Base-by-base conservation (phyloP, 106 monocot species). In the Cymbidium sinense region DNA sequence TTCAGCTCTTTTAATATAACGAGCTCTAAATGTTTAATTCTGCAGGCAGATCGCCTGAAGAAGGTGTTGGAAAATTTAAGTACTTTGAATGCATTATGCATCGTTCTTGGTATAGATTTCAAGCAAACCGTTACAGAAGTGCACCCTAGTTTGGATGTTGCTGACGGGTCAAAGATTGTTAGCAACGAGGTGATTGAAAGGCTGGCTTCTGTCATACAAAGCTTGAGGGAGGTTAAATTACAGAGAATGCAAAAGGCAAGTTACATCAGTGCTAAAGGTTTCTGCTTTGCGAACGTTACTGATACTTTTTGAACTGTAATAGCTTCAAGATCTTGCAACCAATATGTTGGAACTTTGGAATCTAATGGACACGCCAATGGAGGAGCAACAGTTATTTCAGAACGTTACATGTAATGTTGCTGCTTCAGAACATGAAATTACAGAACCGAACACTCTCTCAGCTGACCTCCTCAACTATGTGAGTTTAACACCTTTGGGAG, bases 201-300 rank as follows among this genome's bases (percentile, higher is more conserved):
- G 43, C 82, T 96, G 30, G 85, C 78, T 51, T 70, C 80, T 79
- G 65, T 78, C 7, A 84, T 88, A 13, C 78, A 86, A 21, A 85
- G 70, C 62, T 74, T 93, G 19, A 82, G 96, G 73, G 88, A 91
- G n/a, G 54, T 90, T 37, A 96, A 96, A 78, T 43, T 91, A 21
- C 83, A 96, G 81, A 84, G 96, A 81, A 93, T 96, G 96, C 89
- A 96, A 80, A 89, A 96, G 91, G 96, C 93, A 78, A 84, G 71
- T 71, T 39, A 71, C 34, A 71, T 71, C 15, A 31, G 33, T 18
- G 2, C 13, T 23, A 8, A 20, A n/a, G 58, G 20, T 23, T 23
- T 58, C 8, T 58, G 23, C 7, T 52, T 55, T 58, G 23, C n/a
- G 23, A 23, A 6, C 23, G 21, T 67, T 17, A 67, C 10, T 67